These are phyloP conservation scores for Mortierella sp. DNA, from an alignment of 371 early-diverging fungal species.

Conservation along the genomic window DNA sequence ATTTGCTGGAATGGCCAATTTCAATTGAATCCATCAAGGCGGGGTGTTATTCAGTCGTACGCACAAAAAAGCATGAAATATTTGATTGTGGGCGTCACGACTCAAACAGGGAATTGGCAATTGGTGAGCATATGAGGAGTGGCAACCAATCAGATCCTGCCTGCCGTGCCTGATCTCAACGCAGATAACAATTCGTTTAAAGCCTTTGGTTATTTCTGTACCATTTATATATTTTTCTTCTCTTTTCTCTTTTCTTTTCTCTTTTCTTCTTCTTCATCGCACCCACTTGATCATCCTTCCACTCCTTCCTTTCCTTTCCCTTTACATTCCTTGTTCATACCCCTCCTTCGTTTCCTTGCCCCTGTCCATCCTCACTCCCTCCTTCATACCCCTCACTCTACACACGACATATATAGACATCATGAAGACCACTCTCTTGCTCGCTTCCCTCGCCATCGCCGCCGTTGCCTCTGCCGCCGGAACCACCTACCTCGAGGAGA, in stretches of 20 bases:
- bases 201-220: not conserved
- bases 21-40: not conserved
- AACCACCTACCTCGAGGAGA: constrained; percentile 89
- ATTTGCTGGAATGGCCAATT: constrained; percentile 22
- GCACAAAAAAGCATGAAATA: too few species aligned
- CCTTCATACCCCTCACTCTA: not conserved
- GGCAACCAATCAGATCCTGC: not conserved
- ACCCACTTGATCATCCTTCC: constrained; percentile 19
- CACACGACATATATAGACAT: constrained; percentile 20
- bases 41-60: not conserved
- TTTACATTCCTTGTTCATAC: not conserved
- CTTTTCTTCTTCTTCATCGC: constrained; percentile 9
- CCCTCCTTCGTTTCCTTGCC: not conserved
- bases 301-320: constrained; percentile 10
- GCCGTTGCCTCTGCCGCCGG: constrained; percentile 76
- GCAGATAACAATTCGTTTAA: not conserved
- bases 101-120: not conserved
- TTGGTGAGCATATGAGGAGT: not conserved
- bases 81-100: not conserved
- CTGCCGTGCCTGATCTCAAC: constrained; percentile 1
- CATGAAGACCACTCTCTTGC: constrained; percentile 71
- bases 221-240: not conserved
- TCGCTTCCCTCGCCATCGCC: constrained; percentile 73
- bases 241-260: not conserved
- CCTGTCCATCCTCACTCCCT: not conserved